Conservation (phyloP, 768 basidiomycete species). For the Sutorius australiensis region DNA sequence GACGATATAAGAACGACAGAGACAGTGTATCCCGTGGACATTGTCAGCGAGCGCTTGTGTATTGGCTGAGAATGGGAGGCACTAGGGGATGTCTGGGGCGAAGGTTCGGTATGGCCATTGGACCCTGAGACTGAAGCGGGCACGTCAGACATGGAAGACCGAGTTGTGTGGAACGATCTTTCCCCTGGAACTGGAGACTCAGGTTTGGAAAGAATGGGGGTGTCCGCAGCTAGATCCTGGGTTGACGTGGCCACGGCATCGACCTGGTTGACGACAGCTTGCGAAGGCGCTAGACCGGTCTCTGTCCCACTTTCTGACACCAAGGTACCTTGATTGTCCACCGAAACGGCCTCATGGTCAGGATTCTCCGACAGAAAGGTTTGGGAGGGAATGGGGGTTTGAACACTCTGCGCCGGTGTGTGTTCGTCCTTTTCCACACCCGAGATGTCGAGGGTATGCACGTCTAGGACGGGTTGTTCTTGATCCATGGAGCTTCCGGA, state of each 20-base stretch:
- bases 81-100: constrained; percentile 20
- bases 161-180: constrained; percentile 1
- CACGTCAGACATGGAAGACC: constrained; percentile 3
- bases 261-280: constrained; percentile 1
- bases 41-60: constrained; percentile 57
- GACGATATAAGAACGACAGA: constrained; percentile 79
- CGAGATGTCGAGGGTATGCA: not conserved
- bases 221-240: not conserved
- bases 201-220: constrained; percentile 1
- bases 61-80: constrained; percentile 16
- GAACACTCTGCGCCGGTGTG: constrained; percentile 5
- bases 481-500: constrained; percentile 16
- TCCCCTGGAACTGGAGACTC: constrained; percentile 4
- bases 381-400: constrained; percentile 2
- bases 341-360: not conserved
- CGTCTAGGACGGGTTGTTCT: constrained; percentile 6
- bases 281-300: not conserved
- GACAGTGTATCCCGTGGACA: constrained; percentile 67
- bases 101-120: constrained; percentile 14
- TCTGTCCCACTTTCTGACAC: not conserved
- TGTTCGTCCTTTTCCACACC: constrained; percentile 6
- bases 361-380: not conserved
- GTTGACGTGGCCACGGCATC: constrained; percentile 1
- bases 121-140: constrained; percentile 7
- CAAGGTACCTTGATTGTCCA: not conserved